Conservation (phyloP, 2,329 filamentous ascomycete species). For the Orbilia ellipsospora region DNA sequence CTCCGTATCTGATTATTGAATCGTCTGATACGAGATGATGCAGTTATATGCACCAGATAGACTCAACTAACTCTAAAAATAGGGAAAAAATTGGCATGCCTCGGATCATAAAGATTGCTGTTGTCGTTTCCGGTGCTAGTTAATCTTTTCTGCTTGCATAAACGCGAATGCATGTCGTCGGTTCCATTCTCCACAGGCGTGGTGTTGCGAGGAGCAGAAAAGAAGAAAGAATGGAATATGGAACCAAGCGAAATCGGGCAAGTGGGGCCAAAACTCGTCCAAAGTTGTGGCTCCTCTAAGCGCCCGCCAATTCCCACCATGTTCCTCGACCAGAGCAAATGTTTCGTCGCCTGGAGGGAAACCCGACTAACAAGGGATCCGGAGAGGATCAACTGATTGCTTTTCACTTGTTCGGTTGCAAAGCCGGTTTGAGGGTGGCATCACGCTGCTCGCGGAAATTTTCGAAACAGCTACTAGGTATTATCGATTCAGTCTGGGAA, state of each 20-base stretch:
- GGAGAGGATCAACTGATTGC: constrained; percentile 51
- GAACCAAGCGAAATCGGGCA: constrained; percentile 37
- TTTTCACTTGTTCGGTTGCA: constrained; percentile 22
- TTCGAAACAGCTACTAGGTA: constrained; percentile 47
- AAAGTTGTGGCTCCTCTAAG: constrained; percentile 39
- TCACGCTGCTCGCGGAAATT: constrained; percentile 37
- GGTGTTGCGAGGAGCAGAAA: background rate
- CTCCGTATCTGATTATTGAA: no score
- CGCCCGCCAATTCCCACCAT: constrained; percentile 51
- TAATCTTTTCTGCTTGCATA: background rate
- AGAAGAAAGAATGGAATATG: background rate
- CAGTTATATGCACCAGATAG: constrained; percentile 2
- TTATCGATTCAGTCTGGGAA: background rate
- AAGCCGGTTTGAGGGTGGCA: constrained; percentile 1
- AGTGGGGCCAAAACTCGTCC: constrained; percentile 41
- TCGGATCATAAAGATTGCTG: background rate
- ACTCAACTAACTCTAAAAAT: constrained; percentile 17
- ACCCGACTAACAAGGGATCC: background rate
- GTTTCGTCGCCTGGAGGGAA: constrained; percentile 38
- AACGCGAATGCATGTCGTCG: background rate
- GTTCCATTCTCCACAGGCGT: background rate
- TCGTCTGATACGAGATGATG: constrained; percentile 10
- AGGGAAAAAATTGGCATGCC: background rate
- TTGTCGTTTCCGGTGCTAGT: background rate
- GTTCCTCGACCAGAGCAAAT: constrained; percentile 8